Base-by-base conservation (phyloP, 352 stramenopile genomes). In the Globisporangium iwayamae region DNA sequence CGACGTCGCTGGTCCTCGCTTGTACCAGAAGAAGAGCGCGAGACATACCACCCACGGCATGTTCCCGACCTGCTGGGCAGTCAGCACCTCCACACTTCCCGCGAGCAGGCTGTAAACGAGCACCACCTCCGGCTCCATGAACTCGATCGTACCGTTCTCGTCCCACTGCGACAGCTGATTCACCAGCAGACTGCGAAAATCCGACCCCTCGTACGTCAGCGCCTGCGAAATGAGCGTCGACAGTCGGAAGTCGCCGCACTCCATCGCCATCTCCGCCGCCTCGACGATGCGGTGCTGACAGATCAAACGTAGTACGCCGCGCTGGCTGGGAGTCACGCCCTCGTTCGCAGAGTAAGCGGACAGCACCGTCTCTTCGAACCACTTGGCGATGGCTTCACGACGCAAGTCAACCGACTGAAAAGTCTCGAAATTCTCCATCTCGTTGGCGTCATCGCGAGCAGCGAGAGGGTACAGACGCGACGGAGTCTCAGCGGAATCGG, bases 1-100 rank as follows among this genome's bases (percentile, higher is more conserved):
- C 13, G 75, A 75, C 32, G 70, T 81, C 6, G 74, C 73, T 13
- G 79, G 76, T 1, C 81, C 79, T 25, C 75, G 66, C 51, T 81
- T 83, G 66, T 87, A 93, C 84, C 84, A 93, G 43, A 90, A 71
- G 61, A 89, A 83, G 6, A 89, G 66, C 28, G 83, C 81, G 22
- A 93, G 70, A 34, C 79, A 79, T 7, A 66, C 65, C 18, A 91
- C 69, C 84, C 84, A 93, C 25, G 78, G 70, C 65, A 83, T 74
- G 13, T 38, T 66, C 30, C 66, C 46, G 39, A 71, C 70, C 68
- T 83, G 75, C 48, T 83, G 70, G 50, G 82, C 71, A 18, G 81
- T 81, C 53, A 91, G 54, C 25, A 84, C 77, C 36, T 87, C 81
- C 7, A 90, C 75, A 50, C 68, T 84, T 39, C 83, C 81, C 36